phyloP scores from a whole-genome alignment of 2,329 filamentous ascomycete genomes.

The Claviceps sp. region DNA sequence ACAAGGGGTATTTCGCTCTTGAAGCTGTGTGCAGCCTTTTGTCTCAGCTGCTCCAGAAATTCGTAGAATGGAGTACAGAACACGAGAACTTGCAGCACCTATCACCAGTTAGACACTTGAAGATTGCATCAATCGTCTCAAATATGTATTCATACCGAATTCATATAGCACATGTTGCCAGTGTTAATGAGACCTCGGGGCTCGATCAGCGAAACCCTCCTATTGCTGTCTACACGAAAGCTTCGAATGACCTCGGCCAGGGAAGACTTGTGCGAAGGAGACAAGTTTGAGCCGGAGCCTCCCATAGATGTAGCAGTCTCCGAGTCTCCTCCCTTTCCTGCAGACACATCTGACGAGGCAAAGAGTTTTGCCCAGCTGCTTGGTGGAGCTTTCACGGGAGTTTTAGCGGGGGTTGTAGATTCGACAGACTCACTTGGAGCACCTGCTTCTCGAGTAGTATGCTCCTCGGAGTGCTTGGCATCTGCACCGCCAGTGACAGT shows the following conservation, averaged over 20 bases:
- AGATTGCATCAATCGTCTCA: neutral
- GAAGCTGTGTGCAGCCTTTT: constrained; percentile 76
- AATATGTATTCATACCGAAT: constrained; percentile 60
- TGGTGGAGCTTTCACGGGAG: constrained; percentile 18
- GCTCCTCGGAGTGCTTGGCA: constrained; percentile 14
- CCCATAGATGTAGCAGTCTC: constrained; percentile 6
- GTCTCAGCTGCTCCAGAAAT: constrained; percentile 77
- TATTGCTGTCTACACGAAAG: constrained; percentile 52
- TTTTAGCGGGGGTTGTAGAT: constrained; percentile 13
- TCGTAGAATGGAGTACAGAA: constrained; percentile 92
- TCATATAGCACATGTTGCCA: constrained; percentile 99
- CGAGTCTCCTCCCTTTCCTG: constrained; percentile 14
- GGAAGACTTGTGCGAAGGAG: constrained; percentile 38
- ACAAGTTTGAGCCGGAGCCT: constrained; percentile 21
- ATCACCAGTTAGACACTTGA: constrained; percentile 19
- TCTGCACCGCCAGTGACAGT: constrained; percentile 5
- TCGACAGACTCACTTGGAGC: constrained; percentile 7
- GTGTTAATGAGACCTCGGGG: constrained; percentile 91
- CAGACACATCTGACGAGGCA: constrained; percentile 15
- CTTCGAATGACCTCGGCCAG: constrained; percentile 64
- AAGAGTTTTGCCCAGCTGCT: constrained; percentile 29
- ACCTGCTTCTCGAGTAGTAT: constrained; percentile 8
- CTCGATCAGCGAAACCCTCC: constrained; percentile 71
- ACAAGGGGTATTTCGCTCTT: constrained; percentile 89
- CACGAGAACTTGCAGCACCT: constrained; percentile 91